Percentiles rank a stretch among this genome's conserved stretches.
Conservation (phyloP, 371 early-diverging fungal genomes). For the Mucor piriformis region DNA sequence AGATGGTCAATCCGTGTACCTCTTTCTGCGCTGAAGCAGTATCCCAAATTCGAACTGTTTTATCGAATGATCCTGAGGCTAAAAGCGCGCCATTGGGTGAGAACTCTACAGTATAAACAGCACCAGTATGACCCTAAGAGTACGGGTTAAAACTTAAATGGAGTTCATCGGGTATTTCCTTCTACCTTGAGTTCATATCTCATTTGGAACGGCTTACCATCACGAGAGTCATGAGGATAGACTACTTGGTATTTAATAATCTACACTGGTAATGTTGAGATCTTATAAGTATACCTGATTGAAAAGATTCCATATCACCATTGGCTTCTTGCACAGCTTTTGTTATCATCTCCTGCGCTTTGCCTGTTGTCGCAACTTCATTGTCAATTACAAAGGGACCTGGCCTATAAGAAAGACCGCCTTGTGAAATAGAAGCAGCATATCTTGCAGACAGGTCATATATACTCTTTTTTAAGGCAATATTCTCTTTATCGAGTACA, state of each 20-base stretch:
- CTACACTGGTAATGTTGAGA: no score
- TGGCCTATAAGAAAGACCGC: slow-evolving; percentile 35
- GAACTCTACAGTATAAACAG: slow-evolving; percentile 83
- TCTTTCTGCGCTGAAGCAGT: slow-evolving; percentile 70
- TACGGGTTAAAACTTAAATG: neutral
- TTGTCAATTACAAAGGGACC: slow-evolving; percentile 51
- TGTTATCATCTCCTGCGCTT: slow-evolving; percentile 51
- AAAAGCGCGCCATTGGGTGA: slow-evolving; percentile 80
- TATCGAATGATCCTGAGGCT: slow-evolving; percentile 90
- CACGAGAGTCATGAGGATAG: slow-evolving; percentile 41
- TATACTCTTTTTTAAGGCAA: slow-evolving; percentile 80
- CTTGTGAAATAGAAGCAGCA: slow-evolving; percentile 60
- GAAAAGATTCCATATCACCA: slow-evolving; percentile 43
- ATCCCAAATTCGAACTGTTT: slow-evolving; percentile 91
- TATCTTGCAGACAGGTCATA: slow-evolving; percentile 82
- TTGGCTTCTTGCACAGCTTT: slow-evolving; percentile 53
- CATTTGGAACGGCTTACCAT: slow-evolving; percentile 54
- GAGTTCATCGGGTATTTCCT: neutral
- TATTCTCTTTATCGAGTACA: slow-evolving; percentile 82
- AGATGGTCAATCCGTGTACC: slow-evolving; percentile 33
- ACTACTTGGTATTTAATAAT: slow-evolving; percentile 1
- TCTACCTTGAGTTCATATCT: slow-evolving; percentile 54
- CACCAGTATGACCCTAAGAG: slow-evolving; percentile 80
- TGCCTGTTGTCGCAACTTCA: slow-evolving; percentile 31
- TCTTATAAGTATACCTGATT: slow-evolving; percentile 23